A percentile compares a stretch with the other conserved stretches of the same genome.
Conservation (phyloP, 169 alveolate species). For the Eimeria praecox region DNA sequence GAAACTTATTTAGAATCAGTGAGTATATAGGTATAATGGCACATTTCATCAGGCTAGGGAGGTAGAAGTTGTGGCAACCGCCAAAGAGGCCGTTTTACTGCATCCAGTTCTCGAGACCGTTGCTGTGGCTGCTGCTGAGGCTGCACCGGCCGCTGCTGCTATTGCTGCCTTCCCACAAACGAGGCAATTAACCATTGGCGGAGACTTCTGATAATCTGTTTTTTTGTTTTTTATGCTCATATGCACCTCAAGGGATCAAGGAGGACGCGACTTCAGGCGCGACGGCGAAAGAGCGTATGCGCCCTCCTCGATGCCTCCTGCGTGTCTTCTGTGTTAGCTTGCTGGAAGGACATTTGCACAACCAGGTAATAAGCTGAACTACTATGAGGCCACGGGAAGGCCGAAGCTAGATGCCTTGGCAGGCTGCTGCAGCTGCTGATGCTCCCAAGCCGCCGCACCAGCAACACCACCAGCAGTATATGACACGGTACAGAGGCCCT, state of each 20-base stretch:
- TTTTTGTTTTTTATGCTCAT: background rate
- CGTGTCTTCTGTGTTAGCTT: background rate
- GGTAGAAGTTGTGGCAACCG: background rate
- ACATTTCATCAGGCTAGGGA: background rate
- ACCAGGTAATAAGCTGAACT: background rate
- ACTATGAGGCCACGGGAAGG: background rate
- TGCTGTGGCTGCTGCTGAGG: constrained; percentile 3
- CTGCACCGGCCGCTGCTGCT: constrained; percentile 19
- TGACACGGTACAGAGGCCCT: background rate
- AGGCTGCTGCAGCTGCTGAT: constrained; percentile 32
- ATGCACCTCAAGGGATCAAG: background rate
- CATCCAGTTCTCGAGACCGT: constrained; percentile 22
- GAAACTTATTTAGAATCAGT: background rate
- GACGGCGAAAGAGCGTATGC: background rate
- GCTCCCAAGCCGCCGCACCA: constrained; percentile 19
- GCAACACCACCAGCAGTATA: constrained; percentile 28
- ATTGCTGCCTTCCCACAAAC: background rate
- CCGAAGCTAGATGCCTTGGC: background rate
- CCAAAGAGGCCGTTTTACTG: background rate
- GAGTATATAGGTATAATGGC: background rate
- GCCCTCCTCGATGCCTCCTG: background rate
- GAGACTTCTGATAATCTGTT: background rate
- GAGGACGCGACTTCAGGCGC: background rate
- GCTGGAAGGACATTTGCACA: background rate
- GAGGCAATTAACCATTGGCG: background rate